Conservation (phyloP, 1,284 basidiomycete species). For the Cutaneotrichosporon cavernicola region DNA sequence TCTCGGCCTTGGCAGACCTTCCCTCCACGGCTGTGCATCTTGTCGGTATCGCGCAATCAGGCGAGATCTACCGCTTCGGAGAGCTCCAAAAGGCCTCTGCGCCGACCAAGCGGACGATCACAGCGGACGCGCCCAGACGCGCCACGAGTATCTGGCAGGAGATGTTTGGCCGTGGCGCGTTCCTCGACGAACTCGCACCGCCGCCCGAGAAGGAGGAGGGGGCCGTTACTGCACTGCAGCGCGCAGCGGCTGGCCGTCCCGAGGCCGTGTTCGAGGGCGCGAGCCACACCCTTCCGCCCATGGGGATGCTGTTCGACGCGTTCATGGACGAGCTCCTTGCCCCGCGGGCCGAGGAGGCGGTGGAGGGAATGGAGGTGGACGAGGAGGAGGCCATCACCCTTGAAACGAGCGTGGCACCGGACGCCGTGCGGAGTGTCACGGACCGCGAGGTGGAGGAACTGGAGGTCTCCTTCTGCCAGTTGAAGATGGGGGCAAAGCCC, state of each 20-base stretch:
- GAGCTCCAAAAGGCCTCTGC: slow-evolving; percentile 28
- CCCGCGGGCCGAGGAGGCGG: slow-evolving; percentile 15
- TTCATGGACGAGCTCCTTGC: slow-evolving; percentile 67
- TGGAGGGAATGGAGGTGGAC: slow-evolving; percentile 7
- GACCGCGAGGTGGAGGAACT: slow-evolving; percentile 26
- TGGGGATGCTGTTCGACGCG: slow-evolving; percentile 70
- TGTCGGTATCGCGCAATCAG: slow-evolving; percentile 35
- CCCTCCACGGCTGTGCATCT: slow-evolving; percentile 31
- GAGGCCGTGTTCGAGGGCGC: slow-evolving; percentile 66
- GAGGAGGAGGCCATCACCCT: slow-evolving; percentile 9
- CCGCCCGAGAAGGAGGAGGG: slow-evolving; percentile 18
- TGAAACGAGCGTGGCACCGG: slow-evolving; percentile 2
- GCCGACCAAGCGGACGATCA: slow-evolving; percentile 18
- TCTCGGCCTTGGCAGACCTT: slow-evolving; percentile 20
- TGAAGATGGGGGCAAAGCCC: slow-evolving; percentile 6
- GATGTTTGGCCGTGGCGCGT: slow-evolving; percentile 54
- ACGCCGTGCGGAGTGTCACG: slow-evolving; percentile 17
- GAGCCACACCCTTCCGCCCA: slow-evolving; percentile 74
- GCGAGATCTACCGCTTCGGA: slow-evolving; percentile 47
- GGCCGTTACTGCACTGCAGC: slow-evolving; percentile 32
- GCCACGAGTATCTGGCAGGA: slow-evolving; percentile 52
- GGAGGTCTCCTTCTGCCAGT: slow-evolving; percentile 18
- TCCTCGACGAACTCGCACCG: slow-evolving; percentile 38
- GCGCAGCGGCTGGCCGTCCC: slow-evolving; percentile 33
- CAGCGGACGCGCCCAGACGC: slow-evolving; percentile 3